Conservation (phyloP, 2,329 filamentous ascomycete species). For the Fusarium redolens region DNA sequence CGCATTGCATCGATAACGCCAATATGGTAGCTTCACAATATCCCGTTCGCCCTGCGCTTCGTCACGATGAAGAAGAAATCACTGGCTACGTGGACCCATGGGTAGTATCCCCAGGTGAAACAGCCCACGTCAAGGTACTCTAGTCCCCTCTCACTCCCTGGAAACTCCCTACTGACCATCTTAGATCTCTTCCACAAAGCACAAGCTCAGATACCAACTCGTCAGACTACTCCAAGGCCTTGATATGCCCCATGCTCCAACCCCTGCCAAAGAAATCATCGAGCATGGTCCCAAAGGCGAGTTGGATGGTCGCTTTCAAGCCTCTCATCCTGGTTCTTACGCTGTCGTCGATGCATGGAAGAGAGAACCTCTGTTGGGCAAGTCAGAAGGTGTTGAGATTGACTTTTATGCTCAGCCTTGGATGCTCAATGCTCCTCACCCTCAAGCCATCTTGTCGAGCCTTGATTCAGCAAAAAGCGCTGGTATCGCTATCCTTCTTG, state of each 20-base stretch:
- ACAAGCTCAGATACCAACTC: background rate
- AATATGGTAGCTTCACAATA: background rate
- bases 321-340: background rate
- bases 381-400: background rate
- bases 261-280: background rate
- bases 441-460: background rate
- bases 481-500: background rate
- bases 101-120: background rate
- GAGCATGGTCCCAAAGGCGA: background rate
- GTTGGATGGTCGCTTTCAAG: accelerated
- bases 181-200: background rate
- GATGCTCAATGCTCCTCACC: background rate
- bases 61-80: background rate
- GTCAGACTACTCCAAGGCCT: background rate
- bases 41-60: background rate
- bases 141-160: accelerated
- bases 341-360: background rate
- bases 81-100: background rate
- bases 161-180: background rate
- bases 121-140: background rate
- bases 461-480: background rate
- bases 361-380: background rate
- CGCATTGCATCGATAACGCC: background rate
- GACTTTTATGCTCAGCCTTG: background rate
- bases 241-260: background rate